A percentile compares a stretch with the other conserved stretches of the same genome.
Conservation (phyloP, 345 rosid genomes). For the Tarenaya hassleriana region DNA sequence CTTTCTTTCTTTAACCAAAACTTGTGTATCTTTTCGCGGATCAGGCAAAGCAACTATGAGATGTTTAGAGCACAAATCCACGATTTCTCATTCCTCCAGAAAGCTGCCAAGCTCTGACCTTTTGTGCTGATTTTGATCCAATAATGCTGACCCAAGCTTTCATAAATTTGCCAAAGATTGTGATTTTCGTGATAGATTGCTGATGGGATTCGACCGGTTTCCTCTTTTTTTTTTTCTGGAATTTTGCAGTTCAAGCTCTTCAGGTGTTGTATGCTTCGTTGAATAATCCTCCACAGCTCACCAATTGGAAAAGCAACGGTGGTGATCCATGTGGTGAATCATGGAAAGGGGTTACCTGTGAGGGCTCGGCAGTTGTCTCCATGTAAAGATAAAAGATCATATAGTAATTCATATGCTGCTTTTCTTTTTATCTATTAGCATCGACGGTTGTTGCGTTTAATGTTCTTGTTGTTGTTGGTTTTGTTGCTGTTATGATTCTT, state of each 20-base stretch:
- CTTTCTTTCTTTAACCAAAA: no score
- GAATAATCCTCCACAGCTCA: constrained; percentile 74
- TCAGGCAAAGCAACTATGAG: no score
- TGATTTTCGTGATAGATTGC: constrained; percentile 16
- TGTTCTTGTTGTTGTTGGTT: constrained; percentile 15
- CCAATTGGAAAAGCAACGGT: constrained; percentile 72
- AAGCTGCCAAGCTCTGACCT: no score
- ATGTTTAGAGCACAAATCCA: no score
- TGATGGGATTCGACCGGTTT: constrained; percentile 1
- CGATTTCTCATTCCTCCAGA: no score
- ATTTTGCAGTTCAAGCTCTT: constrained; percentile 68
- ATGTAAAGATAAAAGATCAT: constrained; percentile 50
- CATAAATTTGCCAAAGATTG: not conserved
- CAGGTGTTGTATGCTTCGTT: constrained; percentile 75
- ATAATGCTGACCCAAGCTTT: no score
- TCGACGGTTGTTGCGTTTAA: not conserved
- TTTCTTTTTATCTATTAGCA: constrained; percentile 11
- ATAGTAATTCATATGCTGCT: not conserved
- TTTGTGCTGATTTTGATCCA: no score
- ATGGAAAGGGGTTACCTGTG: constrained; percentile 89
- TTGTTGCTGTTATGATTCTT: constrained; percentile 16
- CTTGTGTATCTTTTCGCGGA: no score
- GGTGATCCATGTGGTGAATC: constrained; percentile 97
- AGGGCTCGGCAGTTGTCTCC: constrained; percentile 82
- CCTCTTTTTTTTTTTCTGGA: constrained; percentile 16